A percentile compares a stretch with the other conserved stretches of the same genome.
phyloP scores from a whole-genome alignment of 768 basidiomycete genomes.

The Rhizopogon salebrosus region DNA sequence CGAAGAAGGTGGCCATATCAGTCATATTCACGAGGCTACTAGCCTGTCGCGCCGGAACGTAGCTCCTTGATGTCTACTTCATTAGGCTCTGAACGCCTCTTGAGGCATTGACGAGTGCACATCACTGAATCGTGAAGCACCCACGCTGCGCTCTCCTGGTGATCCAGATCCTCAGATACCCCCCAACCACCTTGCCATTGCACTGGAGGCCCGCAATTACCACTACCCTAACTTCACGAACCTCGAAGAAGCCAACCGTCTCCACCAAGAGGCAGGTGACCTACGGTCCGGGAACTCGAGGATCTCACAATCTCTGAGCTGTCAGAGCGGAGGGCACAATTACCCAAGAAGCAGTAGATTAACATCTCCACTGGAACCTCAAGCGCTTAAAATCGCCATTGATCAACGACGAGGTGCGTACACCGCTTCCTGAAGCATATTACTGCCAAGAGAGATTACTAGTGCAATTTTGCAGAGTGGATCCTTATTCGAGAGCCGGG shows the following conservation, averaged over 20 bases:
- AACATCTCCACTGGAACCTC: too few relatives aligned
- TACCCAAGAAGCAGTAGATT: too few relatives aligned
- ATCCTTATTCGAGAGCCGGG: too few relatives aligned
- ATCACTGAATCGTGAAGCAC: slow-evolving; percentile 21
- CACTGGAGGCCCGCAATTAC: slow-evolving; percentile 12
- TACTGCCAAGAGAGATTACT: too few relatives aligned
- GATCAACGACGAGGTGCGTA: too few relatives aligned
- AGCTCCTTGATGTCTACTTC: neutral
- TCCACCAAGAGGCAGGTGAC: slow-evolving; percentile 16
- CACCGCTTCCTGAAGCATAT: too few relatives aligned
- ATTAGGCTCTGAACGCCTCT: neutral
- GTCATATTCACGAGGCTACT: neutral
- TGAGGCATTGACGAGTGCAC: neutral
- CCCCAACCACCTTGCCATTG: slow-evolving; percentile 12
- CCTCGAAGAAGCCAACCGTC: slow-evolving; percentile 21
- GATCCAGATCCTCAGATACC: neutral
- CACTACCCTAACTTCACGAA: slow-evolving; percentile 13
- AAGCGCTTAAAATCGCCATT: too few relatives aligned
- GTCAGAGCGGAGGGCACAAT: too few relatives aligned
- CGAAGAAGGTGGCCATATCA: neutral
- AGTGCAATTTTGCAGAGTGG: too few relatives aligned
- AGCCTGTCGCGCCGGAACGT: neutral
- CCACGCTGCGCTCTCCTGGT: slow-evolving; percentile 31
- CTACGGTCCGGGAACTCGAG: slow-evolving; percentile 1
- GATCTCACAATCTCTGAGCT: too few relatives aligned